Conservation (phyloP, 306 rosid genomes). For the Medicago lupulina region DNA sequence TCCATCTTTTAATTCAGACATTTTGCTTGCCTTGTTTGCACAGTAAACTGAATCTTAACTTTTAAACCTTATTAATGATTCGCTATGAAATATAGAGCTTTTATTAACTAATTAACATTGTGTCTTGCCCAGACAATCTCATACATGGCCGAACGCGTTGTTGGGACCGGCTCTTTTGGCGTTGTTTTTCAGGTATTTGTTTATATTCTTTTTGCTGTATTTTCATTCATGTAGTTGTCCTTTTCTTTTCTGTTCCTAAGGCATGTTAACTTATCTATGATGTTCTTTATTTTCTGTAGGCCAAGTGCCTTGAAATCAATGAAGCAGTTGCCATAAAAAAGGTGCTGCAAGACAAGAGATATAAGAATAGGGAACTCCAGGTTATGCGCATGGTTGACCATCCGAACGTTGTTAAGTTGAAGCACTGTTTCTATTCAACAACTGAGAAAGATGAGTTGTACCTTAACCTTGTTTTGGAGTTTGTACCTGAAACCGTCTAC, state of each 20-base stretch:
- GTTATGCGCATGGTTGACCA: conserved; percentile 84
- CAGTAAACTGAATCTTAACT: too few species aligned
- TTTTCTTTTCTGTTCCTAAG: conserved; percentile 1
- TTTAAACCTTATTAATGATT: too few species aligned
- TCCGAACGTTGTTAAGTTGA: conserved; percentile 72
- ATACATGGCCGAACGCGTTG: conserved; percentile 94
- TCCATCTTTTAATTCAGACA: not conserved
- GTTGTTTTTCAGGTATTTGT: conserved; percentile 90
- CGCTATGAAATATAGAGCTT: not conserved
- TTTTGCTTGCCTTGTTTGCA: not conserved
- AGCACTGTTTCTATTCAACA: conserved; percentile 86
- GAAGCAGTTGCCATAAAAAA: conserved; percentile 84
- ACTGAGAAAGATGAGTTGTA: conserved; percentile 83
- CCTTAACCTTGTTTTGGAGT: conserved; percentile 95
- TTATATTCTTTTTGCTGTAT: conserved; percentile 27
- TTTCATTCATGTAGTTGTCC: not conserved
- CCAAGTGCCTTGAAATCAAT: conserved; percentile 87
- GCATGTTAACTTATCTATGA: conserved; percentile 12
- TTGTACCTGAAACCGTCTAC: conserved; percentile 85
- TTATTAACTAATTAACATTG: conserved; percentile 21
- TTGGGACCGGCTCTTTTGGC: conserved; percentile 97
- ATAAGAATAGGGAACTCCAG: conserved; percentile 93
- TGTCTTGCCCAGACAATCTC: conserved; percentile 66
- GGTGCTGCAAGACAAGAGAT: too few species aligned
- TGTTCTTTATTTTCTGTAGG: conserved; percentile 52